Percentiles rank a stretch among this genome's conserved stretches.
These are phyloP conservation scores for Amanita brunnescens DNA, from an alignment of 768 basidiomycete genomes.

Conservation along the genomic window DNA sequence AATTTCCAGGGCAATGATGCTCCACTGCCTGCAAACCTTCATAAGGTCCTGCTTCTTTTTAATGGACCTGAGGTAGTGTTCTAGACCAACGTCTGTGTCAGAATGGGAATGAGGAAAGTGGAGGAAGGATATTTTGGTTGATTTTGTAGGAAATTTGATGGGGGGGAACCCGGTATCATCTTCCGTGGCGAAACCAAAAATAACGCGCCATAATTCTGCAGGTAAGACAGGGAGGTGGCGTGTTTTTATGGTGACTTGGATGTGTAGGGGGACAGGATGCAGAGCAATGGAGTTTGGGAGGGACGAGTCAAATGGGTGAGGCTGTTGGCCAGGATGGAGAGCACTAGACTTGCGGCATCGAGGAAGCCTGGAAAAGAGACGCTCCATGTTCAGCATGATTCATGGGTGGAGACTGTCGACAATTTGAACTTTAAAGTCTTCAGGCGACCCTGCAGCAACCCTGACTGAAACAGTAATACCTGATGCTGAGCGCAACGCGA, in stretches of 20 bases:
- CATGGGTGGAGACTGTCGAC: too few relatives aligned
- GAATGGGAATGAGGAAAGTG: slow-evolving; percentile 30
- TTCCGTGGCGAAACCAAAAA: slow-evolving; percentile 49
- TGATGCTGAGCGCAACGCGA: too few relatives aligned
- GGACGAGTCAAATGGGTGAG: too few relatives aligned
- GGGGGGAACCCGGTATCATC: slow-evolving; percentile 10
- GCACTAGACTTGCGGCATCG: too few relatives aligned
- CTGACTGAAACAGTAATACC: too few relatives aligned
- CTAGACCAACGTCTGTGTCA: slow-evolving; percentile 25
- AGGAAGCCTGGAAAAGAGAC: too few relatives aligned
- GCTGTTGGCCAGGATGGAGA: too few relatives aligned
- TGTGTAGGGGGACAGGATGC: not conserved
- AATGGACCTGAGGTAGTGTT: slow-evolving; percentile 40
- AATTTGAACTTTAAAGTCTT: too few relatives aligned
- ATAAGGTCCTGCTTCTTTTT: slow-evolving; percentile 39
- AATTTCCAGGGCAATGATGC: slow-evolving; percentile 41
- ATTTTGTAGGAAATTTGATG: slow-evolving; percentile 12
- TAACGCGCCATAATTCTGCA: slow-evolving; percentile 56
- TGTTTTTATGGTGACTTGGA: slow-evolving; percentile 1
- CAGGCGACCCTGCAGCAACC: too few relatives aligned
- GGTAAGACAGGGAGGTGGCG: slow-evolving; percentile 37
- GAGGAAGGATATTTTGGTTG: slow-evolving; percentile 43
- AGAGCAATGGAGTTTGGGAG: too few relatives aligned
- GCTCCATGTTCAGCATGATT: too few relatives aligned
- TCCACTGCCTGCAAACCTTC: slow-evolving; percentile 49